Conservation (phyloP, 768 basidiomycete genomes). For the Pulveroboletus ravenelii region DNA sequence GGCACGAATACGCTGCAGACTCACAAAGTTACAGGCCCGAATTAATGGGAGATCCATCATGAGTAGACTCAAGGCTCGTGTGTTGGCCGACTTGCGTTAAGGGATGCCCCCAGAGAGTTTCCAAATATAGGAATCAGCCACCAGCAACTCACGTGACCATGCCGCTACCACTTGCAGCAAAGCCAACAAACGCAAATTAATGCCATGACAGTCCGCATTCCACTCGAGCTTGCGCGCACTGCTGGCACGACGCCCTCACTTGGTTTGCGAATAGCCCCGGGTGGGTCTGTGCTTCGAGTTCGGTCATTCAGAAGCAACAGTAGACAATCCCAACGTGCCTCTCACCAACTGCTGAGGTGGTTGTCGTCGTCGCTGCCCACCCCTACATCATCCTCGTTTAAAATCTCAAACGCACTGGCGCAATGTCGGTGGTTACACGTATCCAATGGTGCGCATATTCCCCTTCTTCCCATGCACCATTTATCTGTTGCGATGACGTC, state of each 20-base stretch:
- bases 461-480: background rate
- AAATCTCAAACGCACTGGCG: background rate
- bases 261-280: conserved; percentile 3
- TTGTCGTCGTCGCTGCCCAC: background rate
- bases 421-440: conserved; percentile 12
- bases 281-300: background rate
- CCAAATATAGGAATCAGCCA: background rate
- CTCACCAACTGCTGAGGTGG: conserved; percentile 9
- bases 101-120: no score
- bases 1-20: background rate
- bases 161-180: background rate
- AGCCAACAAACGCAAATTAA: background rate
- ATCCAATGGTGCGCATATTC: conserved; percentile 14
- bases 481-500: background rate
- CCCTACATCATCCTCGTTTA: background rate
- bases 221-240: conserved; percentile 14
- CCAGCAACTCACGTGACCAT: conserved; percentile 1
- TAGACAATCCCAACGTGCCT: conserved; percentile 1
- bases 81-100: no score
- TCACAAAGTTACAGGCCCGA: conserved; percentile 17
- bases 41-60: background rate
- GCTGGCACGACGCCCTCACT: background rate
- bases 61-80: background rate
- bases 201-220: conserved; percentile 7
- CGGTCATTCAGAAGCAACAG: background rate